Evolutionary conservation across 352 stramenopile genomes (phyloP).

Genomic region (Phytophthora megakarya): DNA sequence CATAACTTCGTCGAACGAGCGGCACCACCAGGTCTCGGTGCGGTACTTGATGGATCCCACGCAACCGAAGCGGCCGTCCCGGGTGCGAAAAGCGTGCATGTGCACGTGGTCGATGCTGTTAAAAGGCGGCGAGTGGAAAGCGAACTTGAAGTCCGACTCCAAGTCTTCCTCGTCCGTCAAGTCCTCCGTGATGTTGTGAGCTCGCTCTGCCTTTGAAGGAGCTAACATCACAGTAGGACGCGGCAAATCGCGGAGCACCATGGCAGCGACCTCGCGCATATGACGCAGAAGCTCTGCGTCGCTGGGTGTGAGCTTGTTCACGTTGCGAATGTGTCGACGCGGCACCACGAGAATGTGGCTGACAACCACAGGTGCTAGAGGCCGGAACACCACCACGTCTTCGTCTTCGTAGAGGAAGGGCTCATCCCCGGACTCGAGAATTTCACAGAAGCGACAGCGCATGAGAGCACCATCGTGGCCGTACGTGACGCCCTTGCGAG

Average conservation of each 20-base stretch:
- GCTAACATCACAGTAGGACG: slow-evolving; percentile 26
- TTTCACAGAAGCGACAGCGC: slow-evolving; percentile 87
- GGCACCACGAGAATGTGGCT: slow-evolving; percentile 86
- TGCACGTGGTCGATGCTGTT: slow-evolving; percentile 92
- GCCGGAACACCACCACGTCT: slow-evolving; percentile 75
- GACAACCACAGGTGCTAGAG: slow-evolving; percentile 65
- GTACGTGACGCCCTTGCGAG: slow-evolving; percentile 83
- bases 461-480: slow-evolving; percentile 59
- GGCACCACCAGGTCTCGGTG: slow-evolving; percentile 88
- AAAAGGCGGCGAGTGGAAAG: slow-evolving; percentile 86
- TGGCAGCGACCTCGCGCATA: slow-evolving; percentile 71
- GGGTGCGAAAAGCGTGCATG: slow-evolving; percentile 85
- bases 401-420: slow-evolving; percentile 86
- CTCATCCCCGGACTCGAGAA: slow-evolving; percentile 61
- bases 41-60: slow-evolving; percentile 85
- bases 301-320: slow-evolving; percentile 74
- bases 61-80: slow-evolving; percentile 61
- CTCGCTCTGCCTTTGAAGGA: slow-evolving; percentile 26
- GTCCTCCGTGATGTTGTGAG: slow-evolving; percentile 18
- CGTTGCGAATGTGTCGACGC: slow-evolving; percentile 83
- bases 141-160: slow-evolving; percentile 68
- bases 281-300: slow-evolving; percentile 63
- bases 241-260: slow-evolving; percentile 54
- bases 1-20: slow-evolving; percentile 78
- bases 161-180: slow-evolving; percentile 31